These are phyloP conservation scores for Coniochaeta hoffmannii DNA, from an alignment of 2,329 filamentous ascomycete genomes.

Conservation along the genomic window DNA sequence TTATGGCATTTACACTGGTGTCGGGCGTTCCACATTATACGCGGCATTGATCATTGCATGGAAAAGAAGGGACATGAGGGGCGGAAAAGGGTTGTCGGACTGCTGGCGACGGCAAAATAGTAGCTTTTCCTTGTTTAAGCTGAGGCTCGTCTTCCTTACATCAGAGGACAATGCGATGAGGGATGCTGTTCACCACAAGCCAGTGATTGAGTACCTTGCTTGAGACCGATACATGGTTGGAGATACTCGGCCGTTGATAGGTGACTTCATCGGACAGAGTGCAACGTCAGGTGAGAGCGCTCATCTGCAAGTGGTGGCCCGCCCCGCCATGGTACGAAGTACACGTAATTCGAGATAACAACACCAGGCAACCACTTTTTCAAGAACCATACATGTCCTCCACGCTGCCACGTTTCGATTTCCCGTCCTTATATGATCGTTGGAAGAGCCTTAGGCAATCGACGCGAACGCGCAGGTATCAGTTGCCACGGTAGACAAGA, in stretches of 20 bases:
- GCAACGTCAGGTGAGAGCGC: too few relatives aligned
- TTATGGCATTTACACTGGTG: neutral
- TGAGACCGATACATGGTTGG: too few relatives aligned
- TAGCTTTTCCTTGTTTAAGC: neutral
- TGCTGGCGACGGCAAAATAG: neutral
- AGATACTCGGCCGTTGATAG: too few relatives aligned
- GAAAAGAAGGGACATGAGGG: neutral
- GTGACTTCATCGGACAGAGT: too few relatives aligned
- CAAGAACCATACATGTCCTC: neutral
- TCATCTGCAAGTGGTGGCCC: too few relatives aligned
- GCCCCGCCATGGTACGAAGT: neutral
- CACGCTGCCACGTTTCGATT: neutral
- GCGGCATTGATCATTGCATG: neutral
- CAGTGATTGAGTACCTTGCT: too few relatives aligned
- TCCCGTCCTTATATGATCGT: neutral
- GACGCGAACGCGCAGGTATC: neutral
- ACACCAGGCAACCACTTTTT: neutral
- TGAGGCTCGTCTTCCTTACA: too few relatives aligned
- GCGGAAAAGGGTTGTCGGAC: neutral
- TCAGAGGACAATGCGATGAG: too few relatives aligned
- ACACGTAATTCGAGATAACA: too few relatives aligned
- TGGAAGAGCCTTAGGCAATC: neutral
- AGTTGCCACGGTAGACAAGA: constrained; percentile 14
- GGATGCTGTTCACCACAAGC: too few relatives aligned
- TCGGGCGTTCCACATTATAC: neutral